These are phyloP conservation scores for Aspergillus neotritici DNA, from an alignment of 2,329 filamentous ascomycete species.

Conservation along the genomic window DNA sequence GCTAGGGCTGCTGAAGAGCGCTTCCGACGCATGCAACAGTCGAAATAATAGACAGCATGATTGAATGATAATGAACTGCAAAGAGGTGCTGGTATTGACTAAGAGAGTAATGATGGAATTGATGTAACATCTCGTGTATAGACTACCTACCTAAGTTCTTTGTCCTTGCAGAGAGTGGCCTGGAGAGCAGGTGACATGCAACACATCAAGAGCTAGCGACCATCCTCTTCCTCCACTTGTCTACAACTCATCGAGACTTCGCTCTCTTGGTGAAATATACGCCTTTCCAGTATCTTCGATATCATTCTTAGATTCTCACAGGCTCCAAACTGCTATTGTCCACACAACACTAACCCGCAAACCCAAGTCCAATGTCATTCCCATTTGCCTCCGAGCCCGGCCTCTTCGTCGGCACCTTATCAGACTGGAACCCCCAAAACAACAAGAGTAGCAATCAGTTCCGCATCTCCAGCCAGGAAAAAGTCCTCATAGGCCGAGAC, in stretches of 20 bases:
- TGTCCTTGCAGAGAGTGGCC: no score
- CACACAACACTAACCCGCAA: no score
- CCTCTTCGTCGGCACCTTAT: conserved; percentile 19
- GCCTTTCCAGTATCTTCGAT: no score
- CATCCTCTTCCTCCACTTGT: no score
- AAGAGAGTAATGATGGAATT: not conserved
- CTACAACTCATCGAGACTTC: no score
- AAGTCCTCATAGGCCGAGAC: conserved; percentile 35
- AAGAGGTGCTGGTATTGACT: conserved; percentile 1
- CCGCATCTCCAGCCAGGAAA: conserved; percentile 25
- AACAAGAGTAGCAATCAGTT: conserved; percentile 8
- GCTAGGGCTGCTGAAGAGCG: conserved; percentile 89
- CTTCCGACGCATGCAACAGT: conserved; percentile 59
- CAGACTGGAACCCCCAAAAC: conserved; percentile 18
- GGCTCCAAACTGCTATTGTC: not conserved
- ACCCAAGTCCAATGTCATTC: not conserved
- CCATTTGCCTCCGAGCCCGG: not conserved
- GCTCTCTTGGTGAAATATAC: no score
- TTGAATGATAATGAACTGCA: not conserved
- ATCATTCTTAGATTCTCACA: no score
- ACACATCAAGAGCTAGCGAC: no score
- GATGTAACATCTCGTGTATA: not conserved
- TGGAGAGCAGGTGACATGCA: no score
- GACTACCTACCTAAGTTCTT: no score
- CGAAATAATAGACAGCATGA: conserved; percentile 8